A percentile compares a stretch with the other conserved stretches of the same genome.
phyloP scores from a whole-genome alignment of 768 basidiomycete genomes.

The Pisolithus marmoratus region DNA sequence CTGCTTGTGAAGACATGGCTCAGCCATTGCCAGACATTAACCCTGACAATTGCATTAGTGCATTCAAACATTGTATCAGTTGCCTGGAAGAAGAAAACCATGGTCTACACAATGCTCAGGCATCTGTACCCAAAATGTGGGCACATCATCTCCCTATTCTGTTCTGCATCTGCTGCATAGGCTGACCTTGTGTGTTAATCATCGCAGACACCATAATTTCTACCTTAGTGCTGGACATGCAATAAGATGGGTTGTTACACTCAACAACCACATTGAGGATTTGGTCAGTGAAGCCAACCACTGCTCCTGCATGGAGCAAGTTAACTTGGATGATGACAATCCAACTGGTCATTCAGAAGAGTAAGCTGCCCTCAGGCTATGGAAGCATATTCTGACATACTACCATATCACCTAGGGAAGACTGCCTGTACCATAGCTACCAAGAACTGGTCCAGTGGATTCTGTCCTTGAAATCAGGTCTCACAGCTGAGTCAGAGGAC shows the following conservation, averaged over 20 bases:
- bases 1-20: background rate
- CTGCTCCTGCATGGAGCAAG: background rate
- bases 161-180: background rate
- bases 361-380: background rate
- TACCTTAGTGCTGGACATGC: background rate
- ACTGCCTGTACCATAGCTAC: background rate
- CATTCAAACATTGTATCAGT: background rate
- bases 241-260: slow-evolving; percentile 1
- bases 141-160: background rate
- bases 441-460: slow-evolving; percentile 1
- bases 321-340: background rate
- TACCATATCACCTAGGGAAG: background rate
- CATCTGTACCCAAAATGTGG: background rate
- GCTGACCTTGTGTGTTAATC: background rate
- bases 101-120: background rate
- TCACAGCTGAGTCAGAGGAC: background rate
- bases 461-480: background rate
- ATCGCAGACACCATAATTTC: background rate
- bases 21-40: background rate
- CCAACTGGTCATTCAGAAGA: background rate
- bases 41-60: background rate
- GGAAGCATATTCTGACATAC: background rate
- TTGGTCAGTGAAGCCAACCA: slow-evolving; percentile 7
- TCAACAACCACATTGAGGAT: slow-evolving; percentile 4
- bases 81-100: background rate